Conservation (phyloP, 2,329 filamentous ascomycete genomes). For the Aspergillus sp. region DNA sequence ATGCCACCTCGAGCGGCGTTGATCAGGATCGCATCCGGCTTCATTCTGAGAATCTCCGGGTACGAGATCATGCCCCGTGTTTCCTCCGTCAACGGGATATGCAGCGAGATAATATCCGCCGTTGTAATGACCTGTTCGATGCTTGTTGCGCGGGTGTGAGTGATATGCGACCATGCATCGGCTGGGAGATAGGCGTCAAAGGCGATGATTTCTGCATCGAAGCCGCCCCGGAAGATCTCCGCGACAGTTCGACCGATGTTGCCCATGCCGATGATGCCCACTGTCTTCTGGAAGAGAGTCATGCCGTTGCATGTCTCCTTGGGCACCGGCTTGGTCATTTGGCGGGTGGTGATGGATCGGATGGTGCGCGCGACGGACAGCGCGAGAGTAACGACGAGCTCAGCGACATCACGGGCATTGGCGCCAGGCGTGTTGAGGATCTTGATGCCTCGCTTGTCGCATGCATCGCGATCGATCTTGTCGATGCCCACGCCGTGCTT, state of each 20-base stretch:
- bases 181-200: slow-evolving; percentile 33
- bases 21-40: slow-evolving; percentile 35
- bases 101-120: slow-evolving; percentile 34
- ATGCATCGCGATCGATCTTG: slow-evolving; percentile 41
- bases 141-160: slow-evolving; percentile 23
- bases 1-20: slow-evolving; percentile 40
- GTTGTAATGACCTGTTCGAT: slow-evolving; percentile 27
- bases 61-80: slow-evolving; percentile 30
- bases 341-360: slow-evolving; percentile 24
- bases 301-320: slow-evolving; percentile 42
- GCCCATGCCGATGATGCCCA: slow-evolving; percentile 39
- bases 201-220: slow-evolving; percentile 30
- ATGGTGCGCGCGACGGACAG: slow-evolving; percentile 32
- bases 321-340: slow-evolving; percentile 17
- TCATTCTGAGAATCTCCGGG: slow-evolving; percentile 31
- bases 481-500: slow-evolving; percentile 48
- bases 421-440: slow-evolving; percentile 47
- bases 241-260: slow-evolving; percentile 35
- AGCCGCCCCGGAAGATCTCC: slow-evolving; percentile 32
- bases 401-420: slow-evolving; percentile 40
- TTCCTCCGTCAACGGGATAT: slow-evolving; percentile 32
- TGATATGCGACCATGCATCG: slow-evolving; percentile 29
- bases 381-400: slow-evolving; percentile 32
- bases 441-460: slow-evolving; percentile 34
- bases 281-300: slow-evolving; percentile 27